phyloP scores from a whole-genome alignment of 1,284 basidiomycete genomes.

The Anthracocystis panici-leucophaei region DNA sequence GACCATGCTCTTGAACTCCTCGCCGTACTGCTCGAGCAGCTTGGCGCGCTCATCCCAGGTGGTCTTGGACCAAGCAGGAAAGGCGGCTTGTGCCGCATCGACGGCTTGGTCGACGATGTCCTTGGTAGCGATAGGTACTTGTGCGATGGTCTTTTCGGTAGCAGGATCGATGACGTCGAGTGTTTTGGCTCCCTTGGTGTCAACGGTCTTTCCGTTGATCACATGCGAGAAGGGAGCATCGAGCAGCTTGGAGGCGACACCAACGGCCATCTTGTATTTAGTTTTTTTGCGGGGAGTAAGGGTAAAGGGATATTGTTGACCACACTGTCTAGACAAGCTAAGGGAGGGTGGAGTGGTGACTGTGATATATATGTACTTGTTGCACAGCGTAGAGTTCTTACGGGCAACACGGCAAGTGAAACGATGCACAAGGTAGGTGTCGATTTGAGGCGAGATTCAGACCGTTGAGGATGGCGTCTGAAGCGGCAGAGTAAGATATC shows the following conservation, averaged over 20 bases:
- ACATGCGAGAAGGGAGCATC: conserved; percentile 43
- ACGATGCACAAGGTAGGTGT: too few species aligned
- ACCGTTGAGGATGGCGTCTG: too few species aligned
- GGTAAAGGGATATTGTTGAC: too few species aligned
- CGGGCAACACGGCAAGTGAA: too few species aligned
- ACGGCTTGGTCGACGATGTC: conserved; percentile 41
- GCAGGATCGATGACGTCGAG: conserved; percentile 49
- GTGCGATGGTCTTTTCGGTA: conserved; percentile 43
- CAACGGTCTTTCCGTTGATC: conserved; percentile 47
- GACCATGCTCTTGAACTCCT: conserved; percentile 31
- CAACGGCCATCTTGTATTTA: conserved; percentile 24
- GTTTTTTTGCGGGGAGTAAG: too few species aligned
- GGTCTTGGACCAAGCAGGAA: conserved; percentile 38
- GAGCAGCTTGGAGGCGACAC: conserved; percentile 34
- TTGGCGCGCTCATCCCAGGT: conserved; percentile 45
- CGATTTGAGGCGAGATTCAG: too few species aligned
- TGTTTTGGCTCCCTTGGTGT: conserved; percentile 33
- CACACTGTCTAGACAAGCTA: too few species aligned
- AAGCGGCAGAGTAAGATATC: too few species aligned
- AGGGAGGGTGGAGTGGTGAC: too few species aligned
- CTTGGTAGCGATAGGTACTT: conserved; percentile 42
- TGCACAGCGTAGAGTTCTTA: too few species aligned
- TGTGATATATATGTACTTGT: too few species aligned
- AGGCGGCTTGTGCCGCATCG: conserved; percentile 42
- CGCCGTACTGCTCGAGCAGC: conserved; percentile 29